A percentile compares a stretch with the other conserved stretches of the same genome.
phyloP scores from a whole-genome alignment of 23 red algal genomes.

The Gracilaria vermiculophylla region DNA sequence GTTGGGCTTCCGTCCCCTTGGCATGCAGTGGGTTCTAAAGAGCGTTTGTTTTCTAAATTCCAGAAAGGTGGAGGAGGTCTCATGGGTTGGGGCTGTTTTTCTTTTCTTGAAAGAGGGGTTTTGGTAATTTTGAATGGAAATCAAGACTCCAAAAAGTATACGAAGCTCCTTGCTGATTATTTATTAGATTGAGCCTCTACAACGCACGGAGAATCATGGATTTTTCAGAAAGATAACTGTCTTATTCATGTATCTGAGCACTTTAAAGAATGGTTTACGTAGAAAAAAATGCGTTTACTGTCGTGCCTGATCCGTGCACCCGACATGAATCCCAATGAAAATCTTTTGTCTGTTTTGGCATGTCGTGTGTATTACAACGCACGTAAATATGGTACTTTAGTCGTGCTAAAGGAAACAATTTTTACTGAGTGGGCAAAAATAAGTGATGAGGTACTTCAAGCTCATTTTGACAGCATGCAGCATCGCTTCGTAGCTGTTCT shows the following conservation, averaged over 20 bases:
- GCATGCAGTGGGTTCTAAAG: neutral
- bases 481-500: too few relatives aligned
- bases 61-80: neutral
- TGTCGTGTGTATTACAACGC: too few relatives aligned
- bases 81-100: neutral
- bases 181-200: neutral
- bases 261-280: neutral
- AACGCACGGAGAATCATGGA: neutral
- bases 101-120: neutral
- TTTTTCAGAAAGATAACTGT: neutral
- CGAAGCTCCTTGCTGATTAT: neutral
- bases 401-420: too few relatives aligned
- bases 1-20: slow-evolving; percentile 3
- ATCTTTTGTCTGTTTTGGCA: too few relatives aligned
- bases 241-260: neutral
- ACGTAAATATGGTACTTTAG: too few relatives aligned
- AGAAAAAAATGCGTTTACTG: too few relatives aligned
- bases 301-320: too few relatives aligned
- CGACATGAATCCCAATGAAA: too few relatives aligned
- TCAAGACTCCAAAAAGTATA: neutral
- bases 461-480: too few relatives aligned
- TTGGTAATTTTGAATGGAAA: neutral
- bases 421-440: too few relatives aligned
- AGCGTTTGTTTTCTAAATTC: neutral
- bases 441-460: too few relatives aligned